Evolutionary conservation across 2,329 filamentous ascomycete species (phyloP).

Genomic region (Blastomyces emzantsi): DNA sequence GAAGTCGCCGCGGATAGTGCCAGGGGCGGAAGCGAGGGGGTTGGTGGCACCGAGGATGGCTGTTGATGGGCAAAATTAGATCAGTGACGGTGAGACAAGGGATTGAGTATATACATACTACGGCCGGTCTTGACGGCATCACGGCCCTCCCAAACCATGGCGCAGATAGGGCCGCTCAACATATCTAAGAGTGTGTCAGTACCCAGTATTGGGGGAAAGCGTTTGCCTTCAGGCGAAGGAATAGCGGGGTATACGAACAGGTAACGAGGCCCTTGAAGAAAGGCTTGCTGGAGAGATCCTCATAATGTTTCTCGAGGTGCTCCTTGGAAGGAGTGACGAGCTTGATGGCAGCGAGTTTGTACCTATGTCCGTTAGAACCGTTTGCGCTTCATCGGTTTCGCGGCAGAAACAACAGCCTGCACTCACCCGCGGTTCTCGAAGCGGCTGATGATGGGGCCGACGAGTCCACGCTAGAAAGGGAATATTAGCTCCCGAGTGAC

Average conservation of each 20-base stretch:
- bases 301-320: conserved; percentile 98
- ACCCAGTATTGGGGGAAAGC: conserved; percentile 5
- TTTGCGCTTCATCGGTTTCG: not conserved
- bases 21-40: conserved; percentile 84
- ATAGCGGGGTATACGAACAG: conserved; percentile 51
- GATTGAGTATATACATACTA: conserved; percentile 44
- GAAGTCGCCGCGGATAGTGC: conserved; percentile 95
- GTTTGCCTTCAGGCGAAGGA: not conserved
- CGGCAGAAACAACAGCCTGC: conserved; percentile 8
- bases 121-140: conserved; percentile 99
- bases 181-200: conserved; percentile 59
- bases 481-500: conserved; percentile 21
- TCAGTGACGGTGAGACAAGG: conserved; percentile 8
- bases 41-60: conserved; percentile 97
- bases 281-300: conserved; percentile 82
- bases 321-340: conserved; percentile 78
- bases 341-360: conserved; percentile 99
- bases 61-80: conserved; percentile 28
- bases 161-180: conserved; percentile 90
- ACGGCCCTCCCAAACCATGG: conserved; percentile 99
- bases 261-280: conserved; percentile 94
- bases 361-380: conserved; percentile 46
- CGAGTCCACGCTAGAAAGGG: conserved; percentile 70
- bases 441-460: conserved; percentile 95
- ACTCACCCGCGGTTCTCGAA: conserved; percentile 91